Evolutionary conservation across 1,284 basidiomycete species (phyloP).

Genomic region (Pseudozyma flocculosa): DNA sequence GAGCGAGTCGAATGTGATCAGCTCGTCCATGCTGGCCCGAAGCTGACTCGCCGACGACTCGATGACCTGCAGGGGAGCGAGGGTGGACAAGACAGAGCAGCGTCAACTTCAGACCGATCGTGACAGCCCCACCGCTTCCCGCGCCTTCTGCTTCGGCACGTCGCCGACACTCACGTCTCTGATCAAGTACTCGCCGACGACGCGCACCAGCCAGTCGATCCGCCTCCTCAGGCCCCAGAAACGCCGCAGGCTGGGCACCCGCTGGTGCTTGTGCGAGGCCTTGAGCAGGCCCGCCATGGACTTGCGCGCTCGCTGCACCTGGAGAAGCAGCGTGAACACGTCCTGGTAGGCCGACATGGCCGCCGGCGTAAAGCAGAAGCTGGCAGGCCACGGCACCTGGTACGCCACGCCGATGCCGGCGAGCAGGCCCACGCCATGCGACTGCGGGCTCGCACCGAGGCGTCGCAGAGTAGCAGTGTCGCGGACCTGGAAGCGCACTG

Average conservation of each 20-base stretch:
- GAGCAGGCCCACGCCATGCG: constrained; percentile 14
- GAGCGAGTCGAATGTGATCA: constrained; percentile 17
- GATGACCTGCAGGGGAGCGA: not conserved
- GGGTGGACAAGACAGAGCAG: too few species aligned
- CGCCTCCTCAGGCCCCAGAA: constrained; percentile 27
- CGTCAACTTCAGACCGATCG: too few species aligned
- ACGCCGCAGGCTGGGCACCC: constrained; percentile 15
- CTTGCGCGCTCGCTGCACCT: constrained; percentile 21
- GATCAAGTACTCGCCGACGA: constrained; percentile 18
- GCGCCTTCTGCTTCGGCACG: too few species aligned
- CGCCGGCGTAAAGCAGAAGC: constrained; percentile 12
- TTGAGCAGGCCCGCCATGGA: constrained; percentile 19
- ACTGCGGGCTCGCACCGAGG: too few species aligned
- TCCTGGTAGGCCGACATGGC: constrained; percentile 26
- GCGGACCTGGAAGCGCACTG: constrained; percentile 12
- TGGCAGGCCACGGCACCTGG: constrained; percentile 33
- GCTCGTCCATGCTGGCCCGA: constrained; percentile 5
- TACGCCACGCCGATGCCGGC: constrained; percentile 23
- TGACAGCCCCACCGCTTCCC: too few species aligned
- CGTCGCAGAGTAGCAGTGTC: too few species aligned
- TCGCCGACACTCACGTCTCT: constrained; percentile 14
- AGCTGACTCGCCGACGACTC: constrained; percentile 3
- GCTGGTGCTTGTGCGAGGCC: constrained; percentile 16
- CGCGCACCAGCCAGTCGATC: constrained; percentile 27
- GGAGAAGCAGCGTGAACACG: constrained; percentile 23